Evolutionary conservation across 768 basidiomycete genomes (phyloP).

Genomic region (Termitomyces sp.): DNA sequence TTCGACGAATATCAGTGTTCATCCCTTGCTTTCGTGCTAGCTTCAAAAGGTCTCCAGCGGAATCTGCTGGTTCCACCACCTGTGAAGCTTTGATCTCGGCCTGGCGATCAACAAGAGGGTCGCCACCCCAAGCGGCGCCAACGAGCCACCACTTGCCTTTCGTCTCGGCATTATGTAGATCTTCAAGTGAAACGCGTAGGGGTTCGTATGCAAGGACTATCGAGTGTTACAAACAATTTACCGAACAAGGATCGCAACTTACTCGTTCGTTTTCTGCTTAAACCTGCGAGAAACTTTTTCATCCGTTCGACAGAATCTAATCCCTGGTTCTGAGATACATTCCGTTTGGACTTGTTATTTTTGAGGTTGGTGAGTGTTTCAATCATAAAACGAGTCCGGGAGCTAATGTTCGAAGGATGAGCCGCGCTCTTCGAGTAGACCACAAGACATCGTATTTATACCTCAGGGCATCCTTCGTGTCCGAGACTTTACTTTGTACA

Average conservation of each 20-base stretch:
- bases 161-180: constrained; percentile 76
- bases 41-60: constrained; percentile 48
- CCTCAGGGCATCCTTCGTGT: constrained; percentile 48
- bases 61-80: constrained; percentile 18
- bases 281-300: constrained; percentile 78
- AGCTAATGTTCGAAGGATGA: constrained; percentile 39
- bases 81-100: constrained; percentile 25
- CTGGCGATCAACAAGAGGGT: constrained; percentile 78
- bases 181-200: constrained; percentile 78
- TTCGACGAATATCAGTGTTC: constrained; percentile 94
- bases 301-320: constrained; percentile 76
- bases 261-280: constrained; percentile 79
- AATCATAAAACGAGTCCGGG: constrained; percentile 91
- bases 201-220: constrained; percentile 81
- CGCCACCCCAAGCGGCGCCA: constrained; percentile 92
- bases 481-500: constrained; percentile 67
- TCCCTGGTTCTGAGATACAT: constrained; percentile 60
- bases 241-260: constrained; percentile 10
- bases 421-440: neutral
- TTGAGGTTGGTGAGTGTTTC: constrained; percentile 91
- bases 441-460: constrained; percentile 17
- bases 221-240: neutral
- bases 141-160: constrained; percentile 99
- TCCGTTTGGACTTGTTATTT: constrained; percentile 79
- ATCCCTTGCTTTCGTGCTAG: constrained; percentile 95